Evolutionary conservation across 805 yeast genomes (phyloP), one percentile per base, ranked within the genome.

Genomic region (Yarrowia sp.): DNA sequence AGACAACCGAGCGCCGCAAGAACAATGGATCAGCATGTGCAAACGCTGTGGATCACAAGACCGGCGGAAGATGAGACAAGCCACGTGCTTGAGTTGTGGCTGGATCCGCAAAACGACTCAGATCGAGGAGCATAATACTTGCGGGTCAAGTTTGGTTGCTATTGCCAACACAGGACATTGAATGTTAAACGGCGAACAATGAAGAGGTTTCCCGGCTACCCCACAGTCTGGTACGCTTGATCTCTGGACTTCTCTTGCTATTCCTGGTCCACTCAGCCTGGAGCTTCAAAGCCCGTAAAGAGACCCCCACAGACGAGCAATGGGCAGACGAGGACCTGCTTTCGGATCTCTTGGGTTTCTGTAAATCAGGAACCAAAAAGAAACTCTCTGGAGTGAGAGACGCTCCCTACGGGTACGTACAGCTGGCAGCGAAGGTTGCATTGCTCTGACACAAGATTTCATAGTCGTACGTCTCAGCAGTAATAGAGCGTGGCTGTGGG

Each of bases 81-180:
- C 51, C 51, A 44, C 51, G 51, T 44, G 51, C 35, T 44, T 4
- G 12, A 14, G 13, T 12, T 19, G 51, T 44, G 35, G 51, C 51
- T 44, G 24, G 35, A 9, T 13, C n/a, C 19, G 35, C 31, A 27
- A n/a, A n/a, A n/a, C n/a, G 51, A 9, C 19, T 44, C 51, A 44
- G 51, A 44, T 44, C 51, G 35, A 44, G 18, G 51, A 44, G 51
- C 51, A 16, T 44, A 29, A 29, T 44, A 35, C 51, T n/a, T 44
- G 35, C 25, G 16, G 8, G 35, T 44, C n/a, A 4, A 7, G 13
- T 3, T 16, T 44, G 51, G 13, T 44, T 44, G 51, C 51, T 44
- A 44, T 44, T 44, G 35, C 51, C 18, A 44, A 29, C 24, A 27
- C 18, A 7, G 49, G 18, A 44, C 21, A 44, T 25, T 44, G 35